Base-by-base conservation (phyloP, 2,329 filamentous ascomycete genomes). In the Phialophora verrucosa region DNA sequence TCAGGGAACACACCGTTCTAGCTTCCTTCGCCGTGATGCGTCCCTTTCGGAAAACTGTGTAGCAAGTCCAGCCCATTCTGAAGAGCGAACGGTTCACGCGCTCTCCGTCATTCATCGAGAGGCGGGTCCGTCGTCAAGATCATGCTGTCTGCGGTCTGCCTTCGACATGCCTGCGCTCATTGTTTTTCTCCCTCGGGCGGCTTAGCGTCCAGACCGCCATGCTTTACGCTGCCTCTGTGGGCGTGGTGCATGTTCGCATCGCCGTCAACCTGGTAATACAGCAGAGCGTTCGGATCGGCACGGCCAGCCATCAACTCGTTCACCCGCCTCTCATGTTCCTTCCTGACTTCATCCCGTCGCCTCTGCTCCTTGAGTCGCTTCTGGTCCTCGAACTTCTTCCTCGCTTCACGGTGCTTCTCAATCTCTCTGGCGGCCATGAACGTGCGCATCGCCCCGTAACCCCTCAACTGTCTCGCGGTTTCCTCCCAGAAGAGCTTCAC, bases 401-500 rank as follows among this genome's bases (percentile, higher is more conserved):
- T 25, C 23, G 50, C 60, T 17, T 55, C 50, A 17, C 17, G 20
- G 17, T 56, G 7, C 10, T 50, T 27, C 57, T 70, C 68, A 23
- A 64, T 27, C 57, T 70, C 68, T n/a, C 65, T 44, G 11, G 65
- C 65, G 11, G 55, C 65, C 49, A 70, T 63, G 56, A 68, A 70
- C 31, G 60, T 62, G 38, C 56, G 65, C 68, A 70, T 70, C 4
- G 63, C 68, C 8, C 31, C 47, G 29, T 62, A 66, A 1, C 59
- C 63, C 31, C 12, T 59, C 57, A 58, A n/a, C 11, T 32, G 29
- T 3, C 32, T 25, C 20, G 50, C 29, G 4, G 63, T 42, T 31
- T 70, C 65, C 31, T 70, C 68, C 68, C 65, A 70, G 47, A 67
- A 66, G 27, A 68, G 35, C 12, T 57, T 44, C 35, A 70, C 59